These are phyloP conservation scores for Mycena haematopus DNA, from an alignment of 768 basidiomycete genomes.

Conservation along the genomic window DNA sequence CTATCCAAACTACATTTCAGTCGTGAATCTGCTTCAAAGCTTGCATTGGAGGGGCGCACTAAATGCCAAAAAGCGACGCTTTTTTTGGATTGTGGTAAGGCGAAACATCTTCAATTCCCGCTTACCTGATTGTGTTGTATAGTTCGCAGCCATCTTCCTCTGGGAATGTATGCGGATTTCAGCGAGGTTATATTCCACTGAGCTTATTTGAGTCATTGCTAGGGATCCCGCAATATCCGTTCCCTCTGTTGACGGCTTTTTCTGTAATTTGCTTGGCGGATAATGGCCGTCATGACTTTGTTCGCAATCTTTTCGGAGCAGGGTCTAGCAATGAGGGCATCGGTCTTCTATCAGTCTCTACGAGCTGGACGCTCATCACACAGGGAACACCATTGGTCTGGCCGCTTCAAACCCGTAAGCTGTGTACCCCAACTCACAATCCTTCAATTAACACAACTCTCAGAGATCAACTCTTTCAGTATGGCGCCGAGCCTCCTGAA, in stretches of 20 bases:
- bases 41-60: slow-evolving; percentile 58
- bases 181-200: not conserved
- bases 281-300: slow-evolving; percentile 50
- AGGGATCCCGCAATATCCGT: slow-evolving; percentile 33
- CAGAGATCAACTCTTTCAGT: slow-evolving; percentile 53
- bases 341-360: slow-evolving; percentile 53
- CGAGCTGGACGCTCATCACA: slow-evolving; percentile 60
- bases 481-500: slow-evolving; percentile 17
- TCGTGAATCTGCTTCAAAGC: slow-evolving; percentile 58
- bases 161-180: slow-evolving; percentile 42
- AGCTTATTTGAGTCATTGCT: slow-evolving; percentile 11
- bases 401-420: slow-evolving; percentile 60
- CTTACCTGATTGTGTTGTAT: not conserved
- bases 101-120: not conserved
- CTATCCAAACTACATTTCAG: slow-evolving; percentile 58
- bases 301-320: slow-evolving; percentile 49
- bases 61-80: slow-evolving; percentile 55
- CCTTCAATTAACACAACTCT: not conserved
- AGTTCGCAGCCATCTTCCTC: slow-evolving; percentile 52
- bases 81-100: slow-evolving; percentile 62
- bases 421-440: not conserved
- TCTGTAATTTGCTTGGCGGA: slow-evolving; percentile 56
- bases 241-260: slow-evolving; percentile 47
- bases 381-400: slow-evolving; percentile 61
- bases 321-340: slow-evolving; percentile 60